Conservation (phyloP, 257 asterid species). For the Dorcoceras hygrometricum region DNA sequence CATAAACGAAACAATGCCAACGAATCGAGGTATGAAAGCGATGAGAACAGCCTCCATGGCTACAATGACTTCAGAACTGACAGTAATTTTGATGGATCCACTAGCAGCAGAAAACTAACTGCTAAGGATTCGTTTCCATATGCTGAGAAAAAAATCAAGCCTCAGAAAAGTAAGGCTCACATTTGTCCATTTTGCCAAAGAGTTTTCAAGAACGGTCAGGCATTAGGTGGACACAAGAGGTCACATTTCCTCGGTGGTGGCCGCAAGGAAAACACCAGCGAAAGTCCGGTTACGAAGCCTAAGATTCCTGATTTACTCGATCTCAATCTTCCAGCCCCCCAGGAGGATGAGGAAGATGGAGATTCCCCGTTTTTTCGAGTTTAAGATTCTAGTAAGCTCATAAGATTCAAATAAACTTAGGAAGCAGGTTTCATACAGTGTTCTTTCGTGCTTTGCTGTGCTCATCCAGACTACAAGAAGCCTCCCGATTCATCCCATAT, state of each 20-base stretch:
- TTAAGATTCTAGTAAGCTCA: no score
- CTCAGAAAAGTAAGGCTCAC: conserved; percentile 56
- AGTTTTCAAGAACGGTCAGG: conserved; percentile 91
- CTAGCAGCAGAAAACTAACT: conserved; percentile 29
- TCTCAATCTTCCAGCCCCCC: conserved; percentile 87
- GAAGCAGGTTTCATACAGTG: no score
- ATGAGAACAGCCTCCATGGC: conserved; percentile 60
- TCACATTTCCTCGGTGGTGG: conserved; percentile 68
- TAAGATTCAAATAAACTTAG: no score
- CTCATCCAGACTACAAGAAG: no score
- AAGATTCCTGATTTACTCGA: conserved; percentile 55
- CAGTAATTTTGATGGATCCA: conserved; percentile 16
- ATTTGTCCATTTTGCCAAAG: conserved; percentile 71
- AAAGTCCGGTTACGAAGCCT: conserved; percentile 35
- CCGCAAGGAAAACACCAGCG: conserved; percentile 34
- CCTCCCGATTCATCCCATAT: no score
- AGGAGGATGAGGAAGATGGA: conserved; percentile 51
- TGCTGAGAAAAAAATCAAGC: conserved; percentile 36
- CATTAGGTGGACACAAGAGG: conserved; percentile 97
- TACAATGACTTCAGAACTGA: conserved; percentile 29
- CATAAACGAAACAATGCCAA: conserved; percentile 47
- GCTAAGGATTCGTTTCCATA: conserved; percentile 33
- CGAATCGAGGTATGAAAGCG: conserved; percentile 52
- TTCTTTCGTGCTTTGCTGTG: no score
- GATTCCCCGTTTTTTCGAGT: conserved; percentile 25